Conservation (phyloP, 768 basidiomycete species). For the Russula lepida region DNA sequence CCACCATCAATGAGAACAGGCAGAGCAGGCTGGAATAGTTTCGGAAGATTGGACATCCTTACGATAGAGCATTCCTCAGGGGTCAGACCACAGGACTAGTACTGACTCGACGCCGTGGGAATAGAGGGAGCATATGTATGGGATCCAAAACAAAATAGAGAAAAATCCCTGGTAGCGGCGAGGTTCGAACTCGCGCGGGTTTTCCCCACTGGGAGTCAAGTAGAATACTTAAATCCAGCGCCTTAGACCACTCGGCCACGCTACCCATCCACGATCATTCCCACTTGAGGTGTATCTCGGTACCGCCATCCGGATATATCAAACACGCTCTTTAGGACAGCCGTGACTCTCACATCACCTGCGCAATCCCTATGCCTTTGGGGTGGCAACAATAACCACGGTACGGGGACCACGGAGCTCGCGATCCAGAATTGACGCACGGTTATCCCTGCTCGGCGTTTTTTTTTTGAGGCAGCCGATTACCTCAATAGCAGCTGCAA, state of each 20-base stretch:
- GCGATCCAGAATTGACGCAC: no score
- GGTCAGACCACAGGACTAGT: not conserved
- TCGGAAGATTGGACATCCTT: slow-evolving; percentile 1
- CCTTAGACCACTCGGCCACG: slow-evolving; percentile 90
- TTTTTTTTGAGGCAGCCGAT: no score
- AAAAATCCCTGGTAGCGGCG: slow-evolving; percentile 59
- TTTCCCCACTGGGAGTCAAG: slow-evolving; percentile 76
- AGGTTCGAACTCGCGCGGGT: slow-evolving; percentile 89
- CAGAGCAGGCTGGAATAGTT: not conserved
- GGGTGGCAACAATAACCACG: no score
- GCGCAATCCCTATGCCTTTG: no score
- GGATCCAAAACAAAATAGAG: slow-evolving; percentile 16
- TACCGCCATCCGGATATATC: not conserved
- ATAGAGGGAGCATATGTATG: not conserved
- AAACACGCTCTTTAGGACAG: no score
- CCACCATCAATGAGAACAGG: slow-evolving; percentile 17
- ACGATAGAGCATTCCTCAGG: not conserved
- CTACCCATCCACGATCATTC: slow-evolving; percentile 31
- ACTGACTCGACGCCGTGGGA: no score
- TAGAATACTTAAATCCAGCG: slow-evolving; percentile 70
- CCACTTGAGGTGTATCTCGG: not conserved
- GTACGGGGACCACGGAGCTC: no score
- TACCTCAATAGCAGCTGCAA: no score
- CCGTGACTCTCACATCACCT: no score
- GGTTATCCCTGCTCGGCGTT: no score